A percentile compares a stretch with the other conserved stretches of the same genome.
phyloP scores from a whole-genome alignment of 1,139 yeast species.

The Yamadazyma spencermartinsiae region DNA sequence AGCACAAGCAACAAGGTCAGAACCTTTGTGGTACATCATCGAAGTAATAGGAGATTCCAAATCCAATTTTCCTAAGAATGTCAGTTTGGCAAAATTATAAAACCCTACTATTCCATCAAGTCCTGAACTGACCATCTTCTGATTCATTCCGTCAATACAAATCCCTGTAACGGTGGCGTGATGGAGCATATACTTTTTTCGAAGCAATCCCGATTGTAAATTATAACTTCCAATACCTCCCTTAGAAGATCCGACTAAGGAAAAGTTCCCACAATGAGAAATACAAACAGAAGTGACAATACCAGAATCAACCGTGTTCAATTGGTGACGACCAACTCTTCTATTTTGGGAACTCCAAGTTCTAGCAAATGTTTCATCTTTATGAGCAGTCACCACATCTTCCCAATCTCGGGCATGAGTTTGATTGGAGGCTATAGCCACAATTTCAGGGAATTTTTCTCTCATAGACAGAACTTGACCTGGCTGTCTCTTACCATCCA shows the following conservation, averaged over 20 bases:
- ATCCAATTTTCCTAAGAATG: constrained; percentile 64
- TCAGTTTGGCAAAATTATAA: constrained; percentile 77
- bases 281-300: constrained; percentile 78
- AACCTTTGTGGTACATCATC: constrained; percentile 73
- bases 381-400: constrained; percentile 88
- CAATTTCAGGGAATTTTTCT: constrained; percentile 77
- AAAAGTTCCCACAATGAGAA: constrained; percentile 95
- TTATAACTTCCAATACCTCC: constrained; percentile 92
- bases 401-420: constrained; percentile 94
- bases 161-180: constrained; percentile 84
- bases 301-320: constrained; percentile 76
- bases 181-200: constrained; percentile 70
- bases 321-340: constrained; percentile 72
- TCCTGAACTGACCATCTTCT: constrained; percentile 82
- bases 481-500: constrained; percentile 57
- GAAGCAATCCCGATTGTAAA: constrained; percentile 80
- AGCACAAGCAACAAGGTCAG: constrained; percentile 83
- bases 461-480: constrained; percentile 53
- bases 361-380: constrained; percentile 79
- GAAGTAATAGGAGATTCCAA: constrained; percentile 78
- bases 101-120: constrained; percentile 89
- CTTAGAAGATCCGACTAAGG: constrained; percentile 81
- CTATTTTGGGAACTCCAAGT: constrained; percentile 89
- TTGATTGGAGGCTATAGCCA: constrained; percentile 69
- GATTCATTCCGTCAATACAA: constrained; percentile 86